Percentiles rank a stretch among this genome's conserved stretches.
Conservation (phyloP, 768 basidiomycete genomes). For the Lepiota venenata region DNA sequence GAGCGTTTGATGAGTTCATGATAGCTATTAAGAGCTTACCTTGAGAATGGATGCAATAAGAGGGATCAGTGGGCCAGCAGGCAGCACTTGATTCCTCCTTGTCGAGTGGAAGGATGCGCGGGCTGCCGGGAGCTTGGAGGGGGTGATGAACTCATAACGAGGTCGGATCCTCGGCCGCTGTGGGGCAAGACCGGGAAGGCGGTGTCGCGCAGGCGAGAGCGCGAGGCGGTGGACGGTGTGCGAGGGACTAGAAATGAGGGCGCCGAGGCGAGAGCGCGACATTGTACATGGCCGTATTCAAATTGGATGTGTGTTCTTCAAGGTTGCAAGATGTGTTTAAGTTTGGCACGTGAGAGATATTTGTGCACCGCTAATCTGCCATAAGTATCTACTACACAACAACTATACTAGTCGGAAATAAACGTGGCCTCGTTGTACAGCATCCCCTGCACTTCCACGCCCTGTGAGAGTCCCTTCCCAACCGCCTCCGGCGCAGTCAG, state of each 20-base stretch:
- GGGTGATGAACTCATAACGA: constrained; percentile 5
- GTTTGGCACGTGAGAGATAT: constrained; percentile 2
- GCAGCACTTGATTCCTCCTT: constrained; percentile 27
- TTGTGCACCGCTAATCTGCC: background rate
- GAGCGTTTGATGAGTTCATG: background rate
- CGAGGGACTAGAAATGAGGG: constrained; percentile 1
- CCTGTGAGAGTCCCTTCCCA: constrained; percentile 34
- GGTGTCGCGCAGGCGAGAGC: background rate
- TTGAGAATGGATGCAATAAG: constrained; percentile 61
- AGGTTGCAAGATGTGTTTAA: background rate
- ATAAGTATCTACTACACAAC: background rate
- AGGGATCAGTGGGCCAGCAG: constrained; percentile 39
- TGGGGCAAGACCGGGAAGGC: background rate
- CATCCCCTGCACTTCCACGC: constrained; percentile 56
- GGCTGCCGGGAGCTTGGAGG: background rate
- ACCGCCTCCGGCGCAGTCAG: constrained; percentile 41
- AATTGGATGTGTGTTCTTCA: background rate
- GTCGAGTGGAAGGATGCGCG: constrained; percentile 34
- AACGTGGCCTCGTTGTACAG: constrained; percentile 92
- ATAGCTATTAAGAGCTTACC: constrained; percentile 32
- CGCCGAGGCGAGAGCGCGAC: constrained; percentile 1
- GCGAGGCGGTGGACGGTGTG: background rate
- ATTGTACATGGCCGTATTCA: constrained; percentile 7
- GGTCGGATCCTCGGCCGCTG: background rate
- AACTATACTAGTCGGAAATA: constrained; percentile 52